Percentiles rank a stretch among this genome's conserved stretches.
These are phyloP conservation scores for Saccharomyces pastorianus DNA, from an alignment of 1,139 yeast species.

Conservation along the genomic window DNA sequence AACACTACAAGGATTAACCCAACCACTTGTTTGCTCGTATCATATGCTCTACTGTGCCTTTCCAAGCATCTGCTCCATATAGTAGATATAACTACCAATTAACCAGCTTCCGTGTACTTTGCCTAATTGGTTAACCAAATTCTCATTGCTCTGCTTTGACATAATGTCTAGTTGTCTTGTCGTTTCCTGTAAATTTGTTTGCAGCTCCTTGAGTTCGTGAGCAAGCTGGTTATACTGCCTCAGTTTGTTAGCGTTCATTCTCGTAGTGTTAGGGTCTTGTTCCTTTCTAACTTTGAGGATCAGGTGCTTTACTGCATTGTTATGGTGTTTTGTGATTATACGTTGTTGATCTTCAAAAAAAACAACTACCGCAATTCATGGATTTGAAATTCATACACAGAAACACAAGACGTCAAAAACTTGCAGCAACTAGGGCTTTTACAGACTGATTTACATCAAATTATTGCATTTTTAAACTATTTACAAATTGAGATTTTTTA, in stretches of 20 bases:
- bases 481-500: neutral
- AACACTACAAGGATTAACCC: neutral
- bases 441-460: neutral
- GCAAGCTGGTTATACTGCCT: constrained; percentile 29
- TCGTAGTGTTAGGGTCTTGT: neutral
- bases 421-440: neutral
- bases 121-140: constrained; percentile 29
- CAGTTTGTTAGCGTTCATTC: constrained; percentile 22
- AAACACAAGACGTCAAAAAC: no score
- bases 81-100: constrained; percentile 27
- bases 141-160: constrained; percentile 27
- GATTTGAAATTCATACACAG: no score
- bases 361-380: neutral
- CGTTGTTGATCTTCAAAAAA: neutral
- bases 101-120: constrained; percentile 29
- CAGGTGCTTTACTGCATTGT: no score
- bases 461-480: neutral
- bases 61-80: constrained; percentile 24
- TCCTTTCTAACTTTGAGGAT: no score
- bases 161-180: constrained; percentile 22
- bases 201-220: constrained; percentile 23
- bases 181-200: constrained; percentile 23
- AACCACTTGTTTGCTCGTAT: neutral
- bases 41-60: constrained; percentile 1
- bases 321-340: neutral